phyloP scores from a whole-genome alignment of 805 yeast genomes.

The Cyberlindnera xylosilytica region DNA sequence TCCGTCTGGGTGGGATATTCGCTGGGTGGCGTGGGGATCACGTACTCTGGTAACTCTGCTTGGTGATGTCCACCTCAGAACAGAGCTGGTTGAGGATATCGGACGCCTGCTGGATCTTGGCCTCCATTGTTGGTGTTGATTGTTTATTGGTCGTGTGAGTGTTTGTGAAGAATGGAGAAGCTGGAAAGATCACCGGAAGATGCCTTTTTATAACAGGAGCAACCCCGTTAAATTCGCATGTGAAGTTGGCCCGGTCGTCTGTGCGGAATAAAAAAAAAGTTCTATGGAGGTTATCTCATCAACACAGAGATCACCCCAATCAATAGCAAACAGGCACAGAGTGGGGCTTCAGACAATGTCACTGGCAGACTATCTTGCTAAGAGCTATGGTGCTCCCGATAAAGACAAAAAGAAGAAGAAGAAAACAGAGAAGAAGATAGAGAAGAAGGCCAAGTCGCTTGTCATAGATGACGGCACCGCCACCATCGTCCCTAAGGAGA shows the following conservation, averaged over 20 bases:
- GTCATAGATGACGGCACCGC: constrained; percentile 22
- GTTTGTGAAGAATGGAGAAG: neutral
- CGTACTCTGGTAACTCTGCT: constrained; percentile 23
- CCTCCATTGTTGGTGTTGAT: constrained; percentile 11
- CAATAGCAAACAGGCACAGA: too few species aligned
- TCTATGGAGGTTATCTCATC: too few species aligned
- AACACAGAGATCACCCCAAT: too few species aligned
- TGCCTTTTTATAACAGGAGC: neutral
- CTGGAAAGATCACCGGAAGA: neutral
- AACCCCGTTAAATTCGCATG: neutral
- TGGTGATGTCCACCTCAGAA: constrained; percentile 23
- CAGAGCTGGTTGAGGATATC: constrained; percentile 23
- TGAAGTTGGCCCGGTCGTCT: too few species aligned
- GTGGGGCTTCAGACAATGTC: too few species aligned
- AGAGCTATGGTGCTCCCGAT: constrained; percentile 33
- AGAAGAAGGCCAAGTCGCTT: constrained; percentile 11
- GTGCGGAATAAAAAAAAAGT: too few species aligned
- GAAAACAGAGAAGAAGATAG: constrained; percentile 11
- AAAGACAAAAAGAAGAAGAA: constrained; percentile 29
- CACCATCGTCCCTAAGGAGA: constrained; percentile 3
- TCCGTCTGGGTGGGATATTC: neutral
- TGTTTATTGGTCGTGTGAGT: neutral
- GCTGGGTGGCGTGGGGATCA: neutral
- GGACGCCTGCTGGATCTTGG: constrained; percentile 12
- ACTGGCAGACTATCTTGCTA: constrained; percentile 43